Percentiles rank a stretch among this genome's conserved stretches.
Evolutionary conservation across 208 protist genomes (phyloP).

Genomic region (Acanthamoeba quina): DNA sequence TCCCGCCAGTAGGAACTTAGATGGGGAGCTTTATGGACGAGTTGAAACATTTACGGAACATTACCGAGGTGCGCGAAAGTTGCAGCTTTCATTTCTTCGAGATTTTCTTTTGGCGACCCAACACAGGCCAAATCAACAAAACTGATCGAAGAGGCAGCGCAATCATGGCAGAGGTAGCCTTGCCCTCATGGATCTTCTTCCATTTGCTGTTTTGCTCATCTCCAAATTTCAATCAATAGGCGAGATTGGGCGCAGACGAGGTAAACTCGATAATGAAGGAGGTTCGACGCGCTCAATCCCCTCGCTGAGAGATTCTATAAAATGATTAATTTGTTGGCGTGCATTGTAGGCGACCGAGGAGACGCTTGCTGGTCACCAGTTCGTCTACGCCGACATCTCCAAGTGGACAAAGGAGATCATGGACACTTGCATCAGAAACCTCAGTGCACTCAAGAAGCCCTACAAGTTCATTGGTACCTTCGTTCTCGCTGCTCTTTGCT

Average conservation of each 20-base stretch:
- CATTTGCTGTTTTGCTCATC: not conserved
- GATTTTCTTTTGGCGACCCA: too few relatives aligned
- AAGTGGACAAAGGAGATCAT: conserved; percentile 89
- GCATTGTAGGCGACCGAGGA: conserved; percentile 81
- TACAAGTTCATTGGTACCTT: conserved; percentile 89
- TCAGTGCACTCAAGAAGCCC: conserved; percentile 87
- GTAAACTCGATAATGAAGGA: conserved; percentile 20
- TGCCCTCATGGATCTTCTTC: too few relatives aligned
- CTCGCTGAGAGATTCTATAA: not conserved
- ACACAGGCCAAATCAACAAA: too few relatives aligned
- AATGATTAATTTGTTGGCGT: not conserved
- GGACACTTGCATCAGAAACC: conserved; percentile 86
- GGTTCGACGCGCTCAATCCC: not conserved
- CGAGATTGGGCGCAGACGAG: not conserved
- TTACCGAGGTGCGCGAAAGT: too few relatives aligned
- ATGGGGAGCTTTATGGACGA: too few relatives aligned
- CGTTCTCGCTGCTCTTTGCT: not conserved
- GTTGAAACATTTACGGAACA: too few relatives aligned
- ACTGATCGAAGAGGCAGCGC: too few relatives aligned
- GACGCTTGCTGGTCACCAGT: conserved; percentile 74
- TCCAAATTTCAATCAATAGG: not conserved
- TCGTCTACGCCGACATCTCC: conserved; percentile 85
- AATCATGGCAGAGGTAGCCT: too few relatives aligned
- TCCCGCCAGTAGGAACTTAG: too few relatives aligned
- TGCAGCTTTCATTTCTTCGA: too few relatives aligned